Evolutionary conservation across 1,284 basidiomycete genomes (phyloP), one percentile per base, ranked within the genome.

Genomic region (Cutaneotrichosporon dermatis): DNA sequence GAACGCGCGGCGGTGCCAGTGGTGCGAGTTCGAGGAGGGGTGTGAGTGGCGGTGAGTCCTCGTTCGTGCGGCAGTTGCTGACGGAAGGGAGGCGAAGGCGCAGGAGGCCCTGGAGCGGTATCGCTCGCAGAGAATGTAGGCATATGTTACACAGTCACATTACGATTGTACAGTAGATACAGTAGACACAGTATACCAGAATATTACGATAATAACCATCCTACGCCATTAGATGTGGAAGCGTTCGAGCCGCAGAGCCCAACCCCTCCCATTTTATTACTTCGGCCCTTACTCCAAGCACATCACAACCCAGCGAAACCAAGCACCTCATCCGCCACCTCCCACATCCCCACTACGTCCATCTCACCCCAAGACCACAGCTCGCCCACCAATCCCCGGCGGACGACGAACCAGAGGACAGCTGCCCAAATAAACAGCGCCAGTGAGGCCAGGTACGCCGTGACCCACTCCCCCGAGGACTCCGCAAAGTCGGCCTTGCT

Each of bases 31-130:
- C 72, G 77, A 78, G 49, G 79, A 84, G 1, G 86, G 83, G 10
- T 94, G 90, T 67, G 91, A 93, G 78, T 94, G 90, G 90, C 81
- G 89, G 71, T 76, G 50, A 68, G 74, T 70, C 5, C n/a, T 13
- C 1, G 8, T 1, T 15, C 4, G 45, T 4, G 15, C 4, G 2
- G 4, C 15, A n/a, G 16, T 25, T 13, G 39, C 54, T 65, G 50
- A 56, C 43, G 25, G 40, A 37, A 70, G 67, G 37, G 39, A 57
- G 13, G 61, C 61, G 49, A 72, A 71, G 58, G 69, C 71, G 4
- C 51, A 67, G 43, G 70, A 73, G 55, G 66, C 67, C 11, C 12
- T 53, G 33, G 41, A 58, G 51, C 42, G 37, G 40, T 59, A 62
- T 16, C 42, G 53, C 11, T 46, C 43, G 11, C 50, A 51, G 39